Percentiles rank a stretch among this genome's conserved stretches.
Conservation (phyloP, 2,329 filamentous ascomycete genomes). For the Diplodia intermedia region DNA sequence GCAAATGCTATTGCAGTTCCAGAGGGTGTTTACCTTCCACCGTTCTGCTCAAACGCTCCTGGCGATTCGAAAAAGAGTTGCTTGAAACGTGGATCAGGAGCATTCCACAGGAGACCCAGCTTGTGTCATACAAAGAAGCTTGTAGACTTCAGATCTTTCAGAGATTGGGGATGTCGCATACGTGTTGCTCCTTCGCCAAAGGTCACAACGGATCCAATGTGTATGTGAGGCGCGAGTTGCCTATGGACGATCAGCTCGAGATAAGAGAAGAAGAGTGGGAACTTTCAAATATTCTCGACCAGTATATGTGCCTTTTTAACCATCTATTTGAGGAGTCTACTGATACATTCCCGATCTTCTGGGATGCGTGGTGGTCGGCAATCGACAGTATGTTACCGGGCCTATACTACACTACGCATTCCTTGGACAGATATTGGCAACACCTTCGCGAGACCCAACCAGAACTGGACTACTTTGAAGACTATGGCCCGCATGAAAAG, state of each 20-base stretch:
- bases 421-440: not conserved
- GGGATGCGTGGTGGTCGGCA: not conserved
- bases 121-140: not conserved
- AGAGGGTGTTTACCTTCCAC: not conserved
- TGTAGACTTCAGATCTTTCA: not conserved
- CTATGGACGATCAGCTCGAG: not conserved
- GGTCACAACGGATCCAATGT: not conserved
- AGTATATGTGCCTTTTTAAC: not conserved
- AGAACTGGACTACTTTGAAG: not conserved
- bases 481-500: not conserved
- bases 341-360: fast-evolving
- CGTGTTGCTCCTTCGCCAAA: not conserved
- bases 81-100: not conserved
- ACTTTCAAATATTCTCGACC: not conserved
- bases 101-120: not conserved
- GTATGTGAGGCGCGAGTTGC: not conserved
- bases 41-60: not conserved
- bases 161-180: not conserved
- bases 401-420: fast-evolving
- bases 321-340: not conserved
- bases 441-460: not conserved
- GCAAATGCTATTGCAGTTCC: not conserved
- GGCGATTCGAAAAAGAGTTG: fast-evolving
- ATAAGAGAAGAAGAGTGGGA: not conserved
- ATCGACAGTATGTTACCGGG: not conserved